phyloP scores from a whole-genome alignment of 2,329 filamentous ascomycete species.

The Fusarium clavum region DNA sequence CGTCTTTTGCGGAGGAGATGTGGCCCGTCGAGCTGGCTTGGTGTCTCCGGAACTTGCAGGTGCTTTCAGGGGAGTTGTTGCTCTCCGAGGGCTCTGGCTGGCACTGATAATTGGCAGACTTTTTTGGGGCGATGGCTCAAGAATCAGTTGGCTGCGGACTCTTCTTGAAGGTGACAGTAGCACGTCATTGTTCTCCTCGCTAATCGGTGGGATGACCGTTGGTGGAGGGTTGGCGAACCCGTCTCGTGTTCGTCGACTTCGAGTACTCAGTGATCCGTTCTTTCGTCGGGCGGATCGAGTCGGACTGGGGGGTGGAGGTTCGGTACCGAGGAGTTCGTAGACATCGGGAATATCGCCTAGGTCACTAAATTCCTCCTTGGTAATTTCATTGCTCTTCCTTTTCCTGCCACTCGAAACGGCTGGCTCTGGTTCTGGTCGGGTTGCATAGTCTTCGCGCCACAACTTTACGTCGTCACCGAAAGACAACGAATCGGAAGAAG shows the following conservation, averaged over 20 bases:
- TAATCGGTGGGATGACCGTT: constrained; percentile 21
- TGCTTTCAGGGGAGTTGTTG: constrained; percentile 14
- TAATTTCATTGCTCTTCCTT: constrained; percentile 64
- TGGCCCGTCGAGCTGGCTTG: background rate
- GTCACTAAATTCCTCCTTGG: constrained; percentile 50
- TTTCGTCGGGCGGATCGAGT: constrained; percentile 42
- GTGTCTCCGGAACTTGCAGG: constrained; percentile 14
- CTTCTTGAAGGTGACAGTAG: constrained; percentile 47
- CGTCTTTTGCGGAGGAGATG: background rate
- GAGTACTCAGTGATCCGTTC: constrained; percentile 33
- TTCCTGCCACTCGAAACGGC: constrained; percentile 59
- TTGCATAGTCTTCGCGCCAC: constrained; percentile 58
- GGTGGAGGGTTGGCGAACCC: constrained; percentile 8
- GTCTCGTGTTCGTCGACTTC: constrained; percentile 34
- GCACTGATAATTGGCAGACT: constrained; percentile 5
- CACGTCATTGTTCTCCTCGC: constrained; percentile 33
- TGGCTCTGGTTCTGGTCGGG: constrained; percentile 54
- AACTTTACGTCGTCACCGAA: constrained; percentile 54
- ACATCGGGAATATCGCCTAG: constrained; percentile 67
- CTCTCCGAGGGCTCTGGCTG: constrained; percentile 13
- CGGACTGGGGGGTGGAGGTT: constrained; percentile 53
- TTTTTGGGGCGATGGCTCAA: constrained; percentile 19
- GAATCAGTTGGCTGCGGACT: constrained; percentile 27
- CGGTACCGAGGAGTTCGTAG: constrained; percentile 59
- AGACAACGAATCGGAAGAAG: constrained; percentile 51